phyloP scores from a whole-genome alignment of 139 green algal genomes.

The Deuterostichococcus epilithicus region DNA sequence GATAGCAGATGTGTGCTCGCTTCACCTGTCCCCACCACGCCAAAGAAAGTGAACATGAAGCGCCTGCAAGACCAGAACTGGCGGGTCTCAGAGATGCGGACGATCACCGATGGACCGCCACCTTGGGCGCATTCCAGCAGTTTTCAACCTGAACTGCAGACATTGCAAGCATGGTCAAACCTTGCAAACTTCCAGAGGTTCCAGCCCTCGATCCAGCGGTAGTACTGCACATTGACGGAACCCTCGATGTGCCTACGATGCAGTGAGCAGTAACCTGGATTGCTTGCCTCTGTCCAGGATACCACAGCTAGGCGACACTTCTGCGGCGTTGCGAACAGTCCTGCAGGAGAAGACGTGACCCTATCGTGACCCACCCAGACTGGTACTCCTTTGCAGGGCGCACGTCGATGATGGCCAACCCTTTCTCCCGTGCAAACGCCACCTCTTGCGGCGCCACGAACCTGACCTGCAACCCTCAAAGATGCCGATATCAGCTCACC shows the following conservation, averaged over 20 bases:
- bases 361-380: constrained; percentile 39
- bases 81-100: background rate
- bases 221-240: constrained; percentile 42
- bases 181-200: constrained; percentile 1
- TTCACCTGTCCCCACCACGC: constrained; percentile 29
- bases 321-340: too few species aligned
- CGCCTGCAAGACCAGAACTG: constrained; percentile 31
- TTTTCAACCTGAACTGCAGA: background rate
- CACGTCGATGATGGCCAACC: constrained; percentile 44
- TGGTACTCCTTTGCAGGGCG: constrained; percentile 38
- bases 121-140: background rate
- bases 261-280: background rate
- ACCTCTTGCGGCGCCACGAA: constrained; percentile 48
- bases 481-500: too few species aligned
- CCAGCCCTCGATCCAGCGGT: constrained; percentile 51
- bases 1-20: background rate
- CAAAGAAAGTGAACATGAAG: constrained; percentile 65
- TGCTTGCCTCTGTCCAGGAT: too few species aligned
- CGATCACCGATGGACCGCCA: background rate
- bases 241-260: background rate
- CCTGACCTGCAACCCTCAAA: constrained; percentile 39
- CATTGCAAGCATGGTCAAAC: background rate
- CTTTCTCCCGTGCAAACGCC: constrained; percentile 27
- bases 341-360: too few species aligned
- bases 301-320: too few species aligned